Base-by-base conservation (phyloP, 2,329 filamentous ascomycete genomes). In the Lachnellula suecica region DNA sequence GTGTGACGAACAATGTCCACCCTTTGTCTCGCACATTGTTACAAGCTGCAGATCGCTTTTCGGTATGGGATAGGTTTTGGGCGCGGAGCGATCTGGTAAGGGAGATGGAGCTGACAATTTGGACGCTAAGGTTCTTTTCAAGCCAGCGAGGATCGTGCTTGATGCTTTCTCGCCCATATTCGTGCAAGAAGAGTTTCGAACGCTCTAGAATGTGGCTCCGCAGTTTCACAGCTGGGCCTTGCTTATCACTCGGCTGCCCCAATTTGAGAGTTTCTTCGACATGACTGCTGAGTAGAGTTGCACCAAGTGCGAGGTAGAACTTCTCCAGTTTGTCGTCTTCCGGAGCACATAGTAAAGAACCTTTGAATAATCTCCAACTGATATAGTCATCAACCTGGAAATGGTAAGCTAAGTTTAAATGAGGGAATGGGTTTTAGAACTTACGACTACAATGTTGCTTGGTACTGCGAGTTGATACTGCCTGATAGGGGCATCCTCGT, bases 71-170 rank as follows among this genome's bases (percentile, higher is more conserved):
- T 62, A 90, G 79, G 51, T 77, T 77, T 35, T 87, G 84, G 1
- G 87, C 87, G 52, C 81, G 82, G 10, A 97, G 78, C n/a, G 85
- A 87, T 55, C 89, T 84, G 22, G 87, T 84, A 35, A 96, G 79
- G 4, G 86, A 83, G 47, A 99, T 86, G 1, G 86, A 87, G 22
- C 85, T 84, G 9, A 97, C 92, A 49, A 87, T 81, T 59, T 88
- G 79, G 2, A 99, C 89, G 0, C 75, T 78, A 13, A 99, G 74
- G 59, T 95, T 88, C 66, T 90, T 89, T 63, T 96, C 91, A 10
- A 99, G 76, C 94, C 94, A 99, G 62, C 88, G 89, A 6, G 84
- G 81, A 67, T 97, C 92, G 64, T 94, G 90, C 60, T 87, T 88
- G 65, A 99, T 85, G n/a, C 80, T 78, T 54, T 95, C 89, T 4